Conservation (phyloP, 805 yeast genomes). For the Yamadazyma nakazawae region DNA sequence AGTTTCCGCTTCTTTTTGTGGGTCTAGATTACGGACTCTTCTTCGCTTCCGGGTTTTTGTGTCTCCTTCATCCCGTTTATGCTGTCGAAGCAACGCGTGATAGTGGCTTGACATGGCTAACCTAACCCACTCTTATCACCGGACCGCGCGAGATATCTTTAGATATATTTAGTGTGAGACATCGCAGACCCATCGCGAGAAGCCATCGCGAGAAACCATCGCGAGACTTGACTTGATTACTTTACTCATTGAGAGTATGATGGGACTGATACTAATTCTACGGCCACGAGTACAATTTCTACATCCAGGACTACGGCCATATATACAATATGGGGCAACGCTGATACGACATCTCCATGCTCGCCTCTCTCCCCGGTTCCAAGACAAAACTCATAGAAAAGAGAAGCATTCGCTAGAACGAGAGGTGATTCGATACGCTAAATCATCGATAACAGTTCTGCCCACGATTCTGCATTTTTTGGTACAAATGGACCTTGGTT, state of each 20-base stretch:
- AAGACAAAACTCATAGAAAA: slow-evolving; percentile 19
- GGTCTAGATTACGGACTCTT: background rate
- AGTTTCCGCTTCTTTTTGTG: background rate
- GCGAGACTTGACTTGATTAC: background rate
- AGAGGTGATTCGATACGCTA: slow-evolving; percentile 12
- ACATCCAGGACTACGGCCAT: background rate
- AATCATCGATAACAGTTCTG: background rate
- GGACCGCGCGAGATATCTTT: background rate
- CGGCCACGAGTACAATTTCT: background rate
- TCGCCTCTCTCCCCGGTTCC: slow-evolving; percentile 5
- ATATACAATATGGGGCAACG: background rate
- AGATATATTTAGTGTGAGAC: too few relatives aligned
- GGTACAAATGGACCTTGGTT: slow-evolving; percentile 8
- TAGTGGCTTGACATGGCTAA: slow-evolving; percentile 7
- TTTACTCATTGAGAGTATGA: background rate
- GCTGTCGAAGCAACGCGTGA: slow-evolving; percentile 14
- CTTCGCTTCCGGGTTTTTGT: background rate
- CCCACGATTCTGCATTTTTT: slow-evolving; percentile 10
- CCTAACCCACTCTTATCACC: background rate
- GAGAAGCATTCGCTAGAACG: slow-evolving; percentile 14
- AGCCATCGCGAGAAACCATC: background rate
- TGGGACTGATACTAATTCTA: background rate
- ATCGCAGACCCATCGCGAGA: too few relatives aligned
- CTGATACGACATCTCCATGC: slow-evolving; percentile 7
- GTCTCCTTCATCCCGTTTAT: background rate